Base-by-base conservation (phyloP, 305 asterid genomes). In the Fraxinus latifolia region DNA sequence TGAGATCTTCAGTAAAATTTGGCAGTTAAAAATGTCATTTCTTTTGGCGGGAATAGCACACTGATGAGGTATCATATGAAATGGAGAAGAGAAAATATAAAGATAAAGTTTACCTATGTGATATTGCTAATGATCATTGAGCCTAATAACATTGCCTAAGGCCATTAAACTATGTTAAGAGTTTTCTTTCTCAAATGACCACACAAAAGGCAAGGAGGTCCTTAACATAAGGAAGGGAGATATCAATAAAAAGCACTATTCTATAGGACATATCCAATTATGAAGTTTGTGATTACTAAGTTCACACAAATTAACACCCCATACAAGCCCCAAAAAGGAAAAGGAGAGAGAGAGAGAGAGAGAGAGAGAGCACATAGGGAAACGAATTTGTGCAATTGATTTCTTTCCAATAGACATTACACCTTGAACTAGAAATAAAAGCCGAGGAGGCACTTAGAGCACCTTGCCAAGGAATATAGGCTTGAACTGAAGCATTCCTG, bases 401-500 rank as follows among this genome's bases (percentile, higher is more conserved):
- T 81, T 68, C 55, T 31, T 44, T 79, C 82, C 34, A 65, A 65
- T 65, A 70, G 44, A 34, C 76, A 76, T 34, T 72, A 42, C 77
- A 67, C 71, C 70, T 67, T 47, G 78, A 81, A 82, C 83, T 80
- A 80, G 53, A 83, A n/a, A n/a, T 74, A 72, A 85, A 81, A 82
- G 82, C 47, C 74, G 25, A 79, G 86, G 79, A 81, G 77, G 79
- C 85, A 23, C 39, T 27, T 78, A 68, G 29, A 36, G 67, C 77
- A 93, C 99, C 99, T 95, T 94, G 86, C 98, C 99, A 1, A 94
- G 98, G 88, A 95, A 95, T 73, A 95, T 91, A 62, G 98, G 98
- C 89, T 95, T 95, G 95, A 95, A 95, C 90, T 90, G 99, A 86
- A 95, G 98, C 98, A 95, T 95, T 84, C 98, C 99, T 62, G 99